Evolutionary conservation across 768 basidiomycete genomes (phyloP), one percentile per base, ranked within the genome.

Genomic region (Boletellus emodensis): DNA sequence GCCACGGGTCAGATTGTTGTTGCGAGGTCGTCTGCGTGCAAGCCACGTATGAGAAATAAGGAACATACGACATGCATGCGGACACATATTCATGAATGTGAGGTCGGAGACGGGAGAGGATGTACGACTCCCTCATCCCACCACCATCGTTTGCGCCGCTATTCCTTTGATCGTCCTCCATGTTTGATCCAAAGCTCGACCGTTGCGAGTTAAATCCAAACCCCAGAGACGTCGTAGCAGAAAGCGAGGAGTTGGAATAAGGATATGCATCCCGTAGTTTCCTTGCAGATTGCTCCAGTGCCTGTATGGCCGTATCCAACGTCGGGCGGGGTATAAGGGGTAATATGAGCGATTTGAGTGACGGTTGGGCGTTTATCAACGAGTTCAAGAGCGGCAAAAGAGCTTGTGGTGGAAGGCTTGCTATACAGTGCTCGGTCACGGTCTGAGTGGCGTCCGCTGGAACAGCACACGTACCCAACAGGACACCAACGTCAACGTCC

Each of bases 251-350:
- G 48, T 75, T 83, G 3, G 90, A 90, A 65, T 90, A 93, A 6
- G 90, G 90, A 66, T 87, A 89, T 14, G 89, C 87, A 47, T 92
- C 89, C 36, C 81, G 81, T 36, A 93, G 75, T 63, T 83, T 87
- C 71, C 80, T 82, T 26, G 85, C 79, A 7, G 87, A 83, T 53
- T 76, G 78, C 32, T 77, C 76, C 22, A 93, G 69, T 12, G 83
- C 82, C 58, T 89, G 81, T 26, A 82, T 66, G 10, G 87, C 90
- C 28, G 78, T 83, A 28, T 89, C 85, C 50, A 91, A 72, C 2
- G 89, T 85, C 13, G 90, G 90, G n/a, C 87, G 82, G 44, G 90
- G 90, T 61, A 93, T 90, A 34, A 93, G 73, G 30, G 84, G 82
- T 34, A 93, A 69, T 49, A 93, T 78, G 9, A 79, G 68, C 2